These are phyloP conservation scores for Choanephora cucurbitarum DNA, from an alignment of 371 early-diverging fungal species.

Conservation along the genomic window DNA sequence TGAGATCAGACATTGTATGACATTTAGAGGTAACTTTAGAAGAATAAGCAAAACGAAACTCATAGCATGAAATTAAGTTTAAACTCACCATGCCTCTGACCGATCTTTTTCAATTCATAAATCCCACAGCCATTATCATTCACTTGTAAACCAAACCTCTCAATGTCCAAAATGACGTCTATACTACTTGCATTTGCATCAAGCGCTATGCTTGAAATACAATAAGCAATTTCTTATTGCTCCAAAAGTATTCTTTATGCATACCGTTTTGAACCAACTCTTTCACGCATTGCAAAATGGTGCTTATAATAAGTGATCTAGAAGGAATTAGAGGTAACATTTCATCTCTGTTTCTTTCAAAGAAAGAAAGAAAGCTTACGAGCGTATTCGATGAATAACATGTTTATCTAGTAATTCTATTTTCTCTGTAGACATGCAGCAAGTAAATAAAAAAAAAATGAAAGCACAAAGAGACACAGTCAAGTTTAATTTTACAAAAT, in stretches of 20 bases:
- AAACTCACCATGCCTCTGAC: conserved; percentile 55
- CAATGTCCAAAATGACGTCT: conserved; percentile 47
- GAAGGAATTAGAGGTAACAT: no score
- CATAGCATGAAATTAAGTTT: background rate
- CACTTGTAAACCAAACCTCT: conserved; percentile 57
- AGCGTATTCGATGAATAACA: conserved; percentile 32
- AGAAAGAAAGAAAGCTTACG: conserved; percentile 23
- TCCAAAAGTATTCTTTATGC: background rate
- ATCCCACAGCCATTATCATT: conserved; percentile 71
- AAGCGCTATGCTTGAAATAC: conserved; percentile 37
- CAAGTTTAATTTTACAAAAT: no score
- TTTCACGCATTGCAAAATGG: conserved; percentile 54
- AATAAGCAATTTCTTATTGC: background rate
- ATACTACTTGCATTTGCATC: conserved; percentile 61
- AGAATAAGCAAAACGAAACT: background rate
- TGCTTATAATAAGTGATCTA: conserved; percentile 52
- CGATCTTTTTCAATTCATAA: conserved; percentile 48
- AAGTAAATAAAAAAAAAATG: no score
- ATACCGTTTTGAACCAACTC: conserved; percentile 68
- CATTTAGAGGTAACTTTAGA: conserved; percentile 60
- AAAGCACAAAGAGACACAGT: no score
- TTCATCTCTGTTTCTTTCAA: background rate
- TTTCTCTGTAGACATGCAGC: background rate
- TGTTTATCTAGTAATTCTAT: conserved; percentile 18
- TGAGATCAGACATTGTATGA: conserved; percentile 42